These are phyloP conservation scores for Phytophthora hibernalis DNA, from an alignment of 352 stramenopile species.

Conservation along the genomic window DNA sequence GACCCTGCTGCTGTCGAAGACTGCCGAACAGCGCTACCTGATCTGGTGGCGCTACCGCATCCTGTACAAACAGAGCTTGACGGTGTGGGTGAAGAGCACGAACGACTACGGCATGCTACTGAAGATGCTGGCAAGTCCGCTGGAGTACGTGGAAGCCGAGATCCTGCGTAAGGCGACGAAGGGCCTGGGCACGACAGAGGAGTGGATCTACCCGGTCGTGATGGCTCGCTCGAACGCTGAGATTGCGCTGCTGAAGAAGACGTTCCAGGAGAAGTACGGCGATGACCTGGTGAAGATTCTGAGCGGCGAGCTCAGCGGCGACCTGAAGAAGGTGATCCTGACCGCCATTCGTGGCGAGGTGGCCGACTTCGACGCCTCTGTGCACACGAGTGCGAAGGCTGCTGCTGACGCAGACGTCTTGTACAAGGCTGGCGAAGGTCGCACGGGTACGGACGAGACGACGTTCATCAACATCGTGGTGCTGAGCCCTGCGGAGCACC, in stretches of 20 bases:
- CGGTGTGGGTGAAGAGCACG: conserved; percentile 53
- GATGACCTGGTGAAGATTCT: conserved; percentile 53
- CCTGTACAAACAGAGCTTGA: conserved; percentile 60
- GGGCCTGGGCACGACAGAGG: conserved; percentile 45
- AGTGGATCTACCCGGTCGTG: conserved; percentile 56
- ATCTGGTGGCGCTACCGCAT: conserved; percentile 26
- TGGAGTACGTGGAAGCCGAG: conserved; percentile 60
- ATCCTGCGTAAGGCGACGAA: conserved; percentile 39
- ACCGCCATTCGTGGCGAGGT: conserved; percentile 53
- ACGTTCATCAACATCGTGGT: conserved; percentile 43
- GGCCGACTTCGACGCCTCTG: conserved; percentile 46
- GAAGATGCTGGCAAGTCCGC: conserved; percentile 38
- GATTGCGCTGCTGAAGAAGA: conserved; percentile 75
- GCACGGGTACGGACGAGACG: conserved; percentile 28
- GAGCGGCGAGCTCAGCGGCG: conserved; percentile 52
- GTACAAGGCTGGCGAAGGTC: conserved; percentile 66
- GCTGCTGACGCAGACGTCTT: conserved; percentile 49
- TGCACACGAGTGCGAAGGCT: conserved; percentile 61
- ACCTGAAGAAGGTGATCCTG: conserved; percentile 65
- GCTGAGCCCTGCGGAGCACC: conserved; percentile 35
- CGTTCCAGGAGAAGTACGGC: conserved; percentile 55
- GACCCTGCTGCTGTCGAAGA: conserved; percentile 18
- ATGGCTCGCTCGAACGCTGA: conserved; percentile 60
- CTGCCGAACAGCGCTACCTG: conserved; percentile 20
- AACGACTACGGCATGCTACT: conserved; percentile 60